Evolutionary conservation across 176 grass and related monocot genomes (phyloP).

Genomic region (Zea luxurians): DNA sequence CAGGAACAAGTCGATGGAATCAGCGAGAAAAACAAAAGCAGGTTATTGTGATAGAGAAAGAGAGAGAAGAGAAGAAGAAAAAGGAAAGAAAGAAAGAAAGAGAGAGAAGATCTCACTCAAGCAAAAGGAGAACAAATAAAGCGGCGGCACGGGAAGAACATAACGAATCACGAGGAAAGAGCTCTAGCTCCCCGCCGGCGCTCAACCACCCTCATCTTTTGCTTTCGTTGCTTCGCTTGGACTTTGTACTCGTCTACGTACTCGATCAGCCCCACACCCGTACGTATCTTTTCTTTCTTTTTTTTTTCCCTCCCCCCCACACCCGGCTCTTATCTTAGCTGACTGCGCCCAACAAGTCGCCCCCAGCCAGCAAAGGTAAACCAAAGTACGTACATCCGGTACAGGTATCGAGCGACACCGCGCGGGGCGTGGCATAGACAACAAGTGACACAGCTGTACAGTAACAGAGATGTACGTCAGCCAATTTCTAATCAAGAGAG

Average conservation of each 20-base stretch:
- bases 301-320: background rate
- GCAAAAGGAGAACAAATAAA: conserved; percentile 29
- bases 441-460: background rate
- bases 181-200: background rate
- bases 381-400: background rate
- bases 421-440: too few species aligned
- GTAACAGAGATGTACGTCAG: background rate
- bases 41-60: background rate
- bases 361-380: background rate
- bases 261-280: background rate
- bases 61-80: too few species aligned
- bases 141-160: conserved; percentile 40
- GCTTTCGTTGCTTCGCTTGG: conserved; percentile 77
- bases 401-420: background rate
- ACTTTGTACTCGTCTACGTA: conserved; percentile 40
- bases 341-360: conserved; percentile 42
- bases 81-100: background rate
- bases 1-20: conserved; percentile 53
- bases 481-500: too few species aligned
- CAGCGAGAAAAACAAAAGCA: conserved; percentile 51
- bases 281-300: background rate
- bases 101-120: background rate
- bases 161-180: conserved; percentile 93
- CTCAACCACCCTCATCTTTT: conserved; percentile 59
- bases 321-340: conserved; percentile 36